Evolutionary conservation across 495 filamentous ascomycete species (phyloP).

Genomic region (Antarctomyces pellizariae): DNA sequence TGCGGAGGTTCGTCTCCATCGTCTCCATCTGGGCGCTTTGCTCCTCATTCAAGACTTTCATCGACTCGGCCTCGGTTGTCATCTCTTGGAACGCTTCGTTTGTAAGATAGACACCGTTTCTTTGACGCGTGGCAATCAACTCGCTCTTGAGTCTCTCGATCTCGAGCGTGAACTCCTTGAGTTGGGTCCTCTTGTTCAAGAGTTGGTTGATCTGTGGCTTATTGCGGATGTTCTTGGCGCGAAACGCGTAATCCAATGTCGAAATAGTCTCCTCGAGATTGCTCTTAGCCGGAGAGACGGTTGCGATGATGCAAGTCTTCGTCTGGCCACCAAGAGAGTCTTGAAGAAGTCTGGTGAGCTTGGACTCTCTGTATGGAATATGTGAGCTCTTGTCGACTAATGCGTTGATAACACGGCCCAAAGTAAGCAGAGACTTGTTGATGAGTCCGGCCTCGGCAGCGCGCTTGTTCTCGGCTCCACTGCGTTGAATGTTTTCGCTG

Average conservation of each 20-base stretch:
- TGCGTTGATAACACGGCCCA: constrained; percentile 94
- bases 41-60: constrained; percentile 79
- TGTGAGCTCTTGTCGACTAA: constrained; percentile 76
- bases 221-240: constrained; percentile 95
- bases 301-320: constrained; percentile 97
- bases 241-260: constrained; percentile 88
- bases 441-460: constrained; percentile 89
- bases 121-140: constrained; percentile 74
- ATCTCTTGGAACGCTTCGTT: constrained; percentile 70
- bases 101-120: constrained; percentile 84
- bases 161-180: constrained; percentile 76
- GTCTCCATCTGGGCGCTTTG: constrained; percentile 80
- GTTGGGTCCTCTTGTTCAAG: constrained; percentile 74
- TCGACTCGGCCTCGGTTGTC: constrained; percentile 71
- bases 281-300: constrained; percentile 76
- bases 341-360: constrained; percentile 82
- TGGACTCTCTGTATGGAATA: constrained; percentile 93
- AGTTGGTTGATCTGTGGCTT: constrained; percentile 87
- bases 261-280: constrained; percentile 97
- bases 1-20: constrained; percentile 67
- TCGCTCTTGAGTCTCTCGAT: constrained; percentile 88
- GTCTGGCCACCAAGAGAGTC: constrained; percentile 88
- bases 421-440: constrained; percentile 88
- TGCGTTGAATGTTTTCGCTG: constrained; percentile 91
- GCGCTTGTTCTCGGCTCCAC: constrained; percentile 91